Percentiles rank a stretch among this genome's conserved stretches.
phyloP scores from a whole-genome alignment of 2,329 filamentous ascomycete genomes.

The Colletotrichum sp. region DNA sequence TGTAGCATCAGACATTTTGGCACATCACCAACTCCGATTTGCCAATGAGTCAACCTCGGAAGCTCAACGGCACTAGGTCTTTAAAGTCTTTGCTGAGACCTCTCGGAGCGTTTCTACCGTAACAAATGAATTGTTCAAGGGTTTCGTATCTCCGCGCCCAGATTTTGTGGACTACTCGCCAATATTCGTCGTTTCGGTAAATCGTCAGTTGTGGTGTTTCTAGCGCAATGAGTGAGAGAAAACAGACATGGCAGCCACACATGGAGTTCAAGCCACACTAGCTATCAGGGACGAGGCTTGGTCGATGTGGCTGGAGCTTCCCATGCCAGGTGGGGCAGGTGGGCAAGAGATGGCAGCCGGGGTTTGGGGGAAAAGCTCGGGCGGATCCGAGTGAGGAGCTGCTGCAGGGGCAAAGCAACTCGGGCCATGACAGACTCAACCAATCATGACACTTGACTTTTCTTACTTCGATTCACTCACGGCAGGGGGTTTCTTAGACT shows the following conservation, averaged over 20 bases:
- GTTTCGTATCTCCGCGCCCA: neutral
- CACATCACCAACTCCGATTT: neutral
- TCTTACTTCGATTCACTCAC: neutral
- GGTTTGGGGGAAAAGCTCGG: neutral
- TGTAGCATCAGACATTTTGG: slow-evolving; percentile 25
- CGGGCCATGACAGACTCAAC: neutral
- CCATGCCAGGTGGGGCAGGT: neutral
- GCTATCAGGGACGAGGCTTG: neutral
- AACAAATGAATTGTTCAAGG: neutral
- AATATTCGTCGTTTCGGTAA: neutral
- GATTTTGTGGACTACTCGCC: neutral
- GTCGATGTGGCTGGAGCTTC: neutral
- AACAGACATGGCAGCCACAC: slow-evolving; percentile 3
- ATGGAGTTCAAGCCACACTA: neutral
- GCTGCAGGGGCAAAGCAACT: slow-evolving; percentile 2
- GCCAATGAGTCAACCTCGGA: neutral
- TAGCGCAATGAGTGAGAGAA: slow-evolving; percentile 2
- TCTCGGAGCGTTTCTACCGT: neutral
- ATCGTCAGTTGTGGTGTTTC: slow-evolving; percentile 3
- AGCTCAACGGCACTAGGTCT: neutral
- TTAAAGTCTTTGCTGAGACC: neutral
- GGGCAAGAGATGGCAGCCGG: neutral
- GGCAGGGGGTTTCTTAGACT: neutral
- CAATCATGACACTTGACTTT: neutral
- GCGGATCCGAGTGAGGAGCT: neutral